phyloP scores from a whole-genome alignment of 306 rosid species.

The Lathyrus oleraceus region DNA sequence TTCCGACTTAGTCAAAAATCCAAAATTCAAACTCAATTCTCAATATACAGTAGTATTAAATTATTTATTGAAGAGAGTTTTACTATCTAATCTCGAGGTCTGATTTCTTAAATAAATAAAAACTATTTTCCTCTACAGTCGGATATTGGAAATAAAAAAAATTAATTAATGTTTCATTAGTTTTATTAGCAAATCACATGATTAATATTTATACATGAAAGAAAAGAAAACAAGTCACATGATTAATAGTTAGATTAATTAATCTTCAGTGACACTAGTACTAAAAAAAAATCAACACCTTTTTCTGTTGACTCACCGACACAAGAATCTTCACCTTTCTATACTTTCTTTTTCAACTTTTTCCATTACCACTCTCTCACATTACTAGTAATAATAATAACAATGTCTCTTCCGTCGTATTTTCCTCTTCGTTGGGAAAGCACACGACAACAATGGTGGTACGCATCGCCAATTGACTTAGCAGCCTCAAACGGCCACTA shows the following conservation, averaged over 20 bases:
- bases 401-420: slow-evolving; percentile 51
- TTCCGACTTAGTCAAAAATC: too few relatives aligned
- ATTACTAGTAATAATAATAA: background rate
- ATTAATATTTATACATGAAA: too few relatives aligned
- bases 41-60: too few relatives aligned
- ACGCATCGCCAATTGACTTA: slow-evolving; percentile 85
- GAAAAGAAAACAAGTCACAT: background rate
- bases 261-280: too few relatives aligned
- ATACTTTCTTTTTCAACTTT: slow-evolving; percentile 37
- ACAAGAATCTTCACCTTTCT: slow-evolving; percentile 54
- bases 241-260: background rate
- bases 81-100: too few relatives aligned
- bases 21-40: too few relatives aligned
- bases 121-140: too few relatives aligned
- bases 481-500: slow-evolving; percentile 90
- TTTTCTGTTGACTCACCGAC: slow-evolving; percentile 46
- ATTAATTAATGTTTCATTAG: too few relatives aligned
- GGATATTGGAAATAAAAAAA: too few relatives aligned
- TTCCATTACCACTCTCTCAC: slow-evolving; percentile 12
- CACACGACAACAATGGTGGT: slow-evolving; percentile 97
- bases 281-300: background rate
- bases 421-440: slow-evolving; percentile 96
- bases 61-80: too few relatives aligned
- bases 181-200: too few relatives aligned
- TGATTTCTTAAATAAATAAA: too few relatives aligned